phyloP scores from a whole-genome alignment of 345 rosid genomes.

The Boechera stricta region DNA sequence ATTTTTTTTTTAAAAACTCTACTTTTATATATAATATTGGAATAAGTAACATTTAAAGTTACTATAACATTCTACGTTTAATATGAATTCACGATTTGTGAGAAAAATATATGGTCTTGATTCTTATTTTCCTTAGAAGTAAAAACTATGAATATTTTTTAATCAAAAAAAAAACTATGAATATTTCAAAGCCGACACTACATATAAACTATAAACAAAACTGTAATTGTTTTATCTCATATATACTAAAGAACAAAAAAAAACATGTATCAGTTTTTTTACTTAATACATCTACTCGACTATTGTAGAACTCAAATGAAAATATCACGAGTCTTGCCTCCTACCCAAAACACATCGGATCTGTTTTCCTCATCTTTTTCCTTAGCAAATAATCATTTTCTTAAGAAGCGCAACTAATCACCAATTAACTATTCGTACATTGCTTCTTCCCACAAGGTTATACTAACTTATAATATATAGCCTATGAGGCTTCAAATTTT shows the following conservation, averaged over 20 bases:
- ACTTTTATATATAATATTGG: background rate
- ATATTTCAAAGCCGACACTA: background rate
- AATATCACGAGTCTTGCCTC: background rate
- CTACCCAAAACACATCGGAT: background rate
- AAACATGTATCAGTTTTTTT: background rate
- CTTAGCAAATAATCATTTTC: background rate
- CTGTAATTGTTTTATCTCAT: background rate
- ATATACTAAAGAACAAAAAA: background rate
- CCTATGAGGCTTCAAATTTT: background rate
- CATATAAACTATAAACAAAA: background rate
- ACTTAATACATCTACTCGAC: background rate
- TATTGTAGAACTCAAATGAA: background rate
- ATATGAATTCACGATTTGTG: background rate
- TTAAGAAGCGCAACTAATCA: slow-evolving; percentile 7
- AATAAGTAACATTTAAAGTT: background rate
- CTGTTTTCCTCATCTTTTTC: background rate
- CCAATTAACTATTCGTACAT: slow-evolving; percentile 10
- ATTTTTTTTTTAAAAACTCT: background rate
- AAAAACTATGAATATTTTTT: background rate
- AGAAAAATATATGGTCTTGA: too few relatives aligned
- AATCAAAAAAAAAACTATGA: background rate
- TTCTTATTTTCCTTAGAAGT: background rate
- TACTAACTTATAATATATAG: too few relatives aligned
- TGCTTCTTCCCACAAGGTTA: background rate
- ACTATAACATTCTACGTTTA: too few relatives aligned